Evolutionary conservation across 352 stramenopile genomes (phyloP).

Genomic region (Globisporangium spinosum): DNA sequence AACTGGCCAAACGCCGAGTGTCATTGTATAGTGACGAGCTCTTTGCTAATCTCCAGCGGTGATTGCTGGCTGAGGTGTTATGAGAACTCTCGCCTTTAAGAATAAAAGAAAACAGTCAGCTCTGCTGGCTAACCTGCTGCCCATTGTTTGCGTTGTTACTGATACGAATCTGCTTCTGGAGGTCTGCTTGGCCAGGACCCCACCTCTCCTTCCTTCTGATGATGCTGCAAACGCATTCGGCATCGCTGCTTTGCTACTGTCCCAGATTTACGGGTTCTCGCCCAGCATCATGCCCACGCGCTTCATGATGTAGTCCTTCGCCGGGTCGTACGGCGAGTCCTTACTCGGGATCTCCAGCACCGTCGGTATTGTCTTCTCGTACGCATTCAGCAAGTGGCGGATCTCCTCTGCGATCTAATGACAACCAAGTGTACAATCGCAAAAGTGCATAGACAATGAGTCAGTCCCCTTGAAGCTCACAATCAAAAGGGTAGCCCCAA

Average conservation of each 20-base stretch:
- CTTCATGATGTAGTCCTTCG: constrained; percentile 99
- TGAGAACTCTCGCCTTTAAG: background rate
- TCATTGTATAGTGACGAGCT: background rate
- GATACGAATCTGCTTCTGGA: background rate
- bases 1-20: too few species aligned
- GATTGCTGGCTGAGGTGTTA: background rate
- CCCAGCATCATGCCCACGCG: constrained; percentile 93
- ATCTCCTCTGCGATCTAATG: constrained; percentile 95
- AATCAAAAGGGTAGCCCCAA: background rate
- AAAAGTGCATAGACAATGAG: background rate
- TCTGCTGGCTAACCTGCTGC: background rate
- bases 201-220: background rate
- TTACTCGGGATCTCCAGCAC: constrained; percentile 98
- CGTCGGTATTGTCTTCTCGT: constrained; percentile 98
- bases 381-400: constrained; percentile 96
- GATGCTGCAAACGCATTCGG: background rate
- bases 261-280: constrained; percentile 30
- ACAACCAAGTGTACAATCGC: background rate
- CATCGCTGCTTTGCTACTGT: background rate
- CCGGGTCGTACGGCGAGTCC: constrained; percentile 93
- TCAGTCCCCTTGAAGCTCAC: background rate
- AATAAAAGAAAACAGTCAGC: background rate
- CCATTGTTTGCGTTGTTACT: background rate
- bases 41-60: background rate
- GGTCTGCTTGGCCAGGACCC: background rate